Evolutionary conservation across 2,329 filamentous ascomycete genomes (phyloP).

Genomic region (Nemania sp.): DNA sequence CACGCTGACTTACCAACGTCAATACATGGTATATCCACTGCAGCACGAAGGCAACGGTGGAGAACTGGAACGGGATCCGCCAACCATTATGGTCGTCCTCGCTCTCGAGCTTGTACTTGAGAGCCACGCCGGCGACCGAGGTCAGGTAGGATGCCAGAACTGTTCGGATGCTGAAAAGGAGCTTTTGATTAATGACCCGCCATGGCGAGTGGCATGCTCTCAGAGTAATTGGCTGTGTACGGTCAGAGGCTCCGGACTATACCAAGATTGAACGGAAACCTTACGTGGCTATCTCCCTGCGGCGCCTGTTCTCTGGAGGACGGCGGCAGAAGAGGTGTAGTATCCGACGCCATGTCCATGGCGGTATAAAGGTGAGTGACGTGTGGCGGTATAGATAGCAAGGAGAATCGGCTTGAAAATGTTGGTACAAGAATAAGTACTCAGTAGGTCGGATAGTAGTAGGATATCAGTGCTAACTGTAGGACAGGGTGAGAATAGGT

Average conservation of each 20-base stretch:
- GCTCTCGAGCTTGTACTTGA: slow-evolving; percentile 52
- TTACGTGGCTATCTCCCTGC: slow-evolving; percentile 42
- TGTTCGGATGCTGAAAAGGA: slow-evolving; percentile 51
- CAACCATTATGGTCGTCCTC: slow-evolving; percentile 46
- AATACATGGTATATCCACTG: slow-evolving; percentile 52
- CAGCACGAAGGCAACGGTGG: slow-evolving; percentile 49
- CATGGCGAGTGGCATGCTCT: slow-evolving; percentile 58
- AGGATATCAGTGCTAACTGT: background rate
- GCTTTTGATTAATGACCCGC: slow-evolving; percentile 51
- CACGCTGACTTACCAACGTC: slow-evolving; percentile 49
- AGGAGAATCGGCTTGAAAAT: background rate
- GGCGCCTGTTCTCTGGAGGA: slow-evolving; percentile 22
- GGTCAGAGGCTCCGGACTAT: slow-evolving; percentile 27
- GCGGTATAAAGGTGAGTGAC: slow-evolving; percentile 3
- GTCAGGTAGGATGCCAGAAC: slow-evolving; percentile 50
- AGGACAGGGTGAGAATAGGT: background rate
- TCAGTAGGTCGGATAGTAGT: slow-evolving; percentile 19
- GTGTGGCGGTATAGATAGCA: background rate
- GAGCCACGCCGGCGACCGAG: slow-evolving; percentile 47
- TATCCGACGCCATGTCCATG: slow-evolving; percentile 34
- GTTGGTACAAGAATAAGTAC: background rate
- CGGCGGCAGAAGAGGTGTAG: slow-evolving; percentile 38
- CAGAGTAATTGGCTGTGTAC: slow-evolving; percentile 54
- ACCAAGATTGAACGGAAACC: slow-evolving; percentile 2
- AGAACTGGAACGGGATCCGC: slow-evolving; percentile 56